These are phyloP conservation scores for Curvularia sp. DNA, from an alignment of 2,329 filamentous ascomycete genomes.

Conservation along the genomic window DNA sequence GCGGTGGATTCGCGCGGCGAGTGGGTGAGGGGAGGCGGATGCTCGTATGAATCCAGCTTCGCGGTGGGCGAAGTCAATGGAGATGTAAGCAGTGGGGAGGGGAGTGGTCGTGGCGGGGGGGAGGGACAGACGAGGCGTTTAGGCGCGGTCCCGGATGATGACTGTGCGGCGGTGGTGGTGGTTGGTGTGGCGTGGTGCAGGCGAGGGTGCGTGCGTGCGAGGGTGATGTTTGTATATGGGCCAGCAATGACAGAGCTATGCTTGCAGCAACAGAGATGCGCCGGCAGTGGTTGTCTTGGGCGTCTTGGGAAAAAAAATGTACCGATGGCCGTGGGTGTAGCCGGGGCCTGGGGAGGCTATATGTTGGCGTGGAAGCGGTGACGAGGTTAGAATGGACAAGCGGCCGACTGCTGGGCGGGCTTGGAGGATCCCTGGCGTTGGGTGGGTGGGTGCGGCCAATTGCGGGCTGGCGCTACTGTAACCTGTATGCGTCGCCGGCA, in stretches of 20 bases:
- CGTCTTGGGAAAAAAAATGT: constrained; percentile 11
- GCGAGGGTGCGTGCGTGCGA: background rate
- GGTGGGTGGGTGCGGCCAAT: constrained; percentile 33
- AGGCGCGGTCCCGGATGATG: constrained; percentile 17
- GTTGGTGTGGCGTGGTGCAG: constrained; percentile 5
- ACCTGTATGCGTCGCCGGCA: constrained; percentile 29
- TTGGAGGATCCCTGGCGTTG: constrained; percentile 27
- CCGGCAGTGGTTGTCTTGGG: background rate
- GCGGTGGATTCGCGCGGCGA: constrained; percentile 62
- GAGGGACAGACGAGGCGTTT: constrained; percentile 15
- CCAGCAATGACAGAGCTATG: background rate
- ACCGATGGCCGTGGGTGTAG: constrained; percentile 8
- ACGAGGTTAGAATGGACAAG: constrained; percentile 29
- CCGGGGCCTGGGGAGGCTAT: constrained; percentile 33
- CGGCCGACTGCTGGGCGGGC: constrained; percentile 27
- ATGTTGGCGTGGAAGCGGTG: constrained; percentile 36
- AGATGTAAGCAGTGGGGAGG: constrained; percentile 11
- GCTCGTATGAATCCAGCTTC: constrained; percentile 64
- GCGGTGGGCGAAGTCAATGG: constrained; percentile 40
- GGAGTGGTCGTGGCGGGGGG: constrained; percentile 17
- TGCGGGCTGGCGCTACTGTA: constrained; percentile 32
- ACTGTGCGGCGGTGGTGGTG: constrained; percentile 12
- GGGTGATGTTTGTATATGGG: background rate
- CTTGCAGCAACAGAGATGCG: background rate
- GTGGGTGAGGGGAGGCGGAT: constrained; percentile 61